Base-by-base conservation (phyloP, 2,329 filamentous ascomycete genomes). In the Ascocoryne sarcoides region DNA sequence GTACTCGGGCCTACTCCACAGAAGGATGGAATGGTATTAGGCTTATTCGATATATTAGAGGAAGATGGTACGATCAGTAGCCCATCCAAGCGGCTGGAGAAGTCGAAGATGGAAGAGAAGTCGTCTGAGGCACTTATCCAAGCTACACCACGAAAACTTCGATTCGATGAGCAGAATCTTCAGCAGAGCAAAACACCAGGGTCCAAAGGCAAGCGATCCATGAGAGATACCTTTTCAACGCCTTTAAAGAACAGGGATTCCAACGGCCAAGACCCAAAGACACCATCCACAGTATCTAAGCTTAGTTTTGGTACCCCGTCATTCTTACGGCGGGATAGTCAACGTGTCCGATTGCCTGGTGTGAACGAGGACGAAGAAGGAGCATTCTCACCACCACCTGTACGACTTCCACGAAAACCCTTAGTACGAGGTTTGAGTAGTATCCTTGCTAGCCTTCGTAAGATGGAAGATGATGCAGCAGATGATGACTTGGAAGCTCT, bases 1-100 rank as follows among this genome's bases (percentile, higher is more conserved):
- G 77, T 74, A 1, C 73, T 92, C 45, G 84, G 83, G 2, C 85
- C 85, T 1, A 92, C 85, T 10, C 85, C 85, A 3, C 85, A 90
- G 55, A 77, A 79, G 46, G 82, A 90, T 58, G 85, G 85, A 19
- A 75, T 76, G 15, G 79, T 88, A 1, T 68, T 92, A 2, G 84
- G 85, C 4, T 64, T 92, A 14, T 92, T 92, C 57, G 85, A 90
- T 55, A 63, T 83, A 9, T 64, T 87, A 5, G 64, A 67, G 18
- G 68, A 73, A 42, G 65, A 66, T 31, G 43, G 41, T 21, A 71
- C 70, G 4, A 71, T 74, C 1, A 70, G 71, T 16, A 48, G 51
- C 10, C 53, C 54, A 3, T 48, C 48, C 3, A 49, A 47, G 14
- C n/a, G n/a, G n/a, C n/a, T n/a, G n/a, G n/a, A n/a, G n/a, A 35